phyloP scores from a whole-genome alignment of 129 eudicot genomes.

The Dittrichia graveolens region DNA sequence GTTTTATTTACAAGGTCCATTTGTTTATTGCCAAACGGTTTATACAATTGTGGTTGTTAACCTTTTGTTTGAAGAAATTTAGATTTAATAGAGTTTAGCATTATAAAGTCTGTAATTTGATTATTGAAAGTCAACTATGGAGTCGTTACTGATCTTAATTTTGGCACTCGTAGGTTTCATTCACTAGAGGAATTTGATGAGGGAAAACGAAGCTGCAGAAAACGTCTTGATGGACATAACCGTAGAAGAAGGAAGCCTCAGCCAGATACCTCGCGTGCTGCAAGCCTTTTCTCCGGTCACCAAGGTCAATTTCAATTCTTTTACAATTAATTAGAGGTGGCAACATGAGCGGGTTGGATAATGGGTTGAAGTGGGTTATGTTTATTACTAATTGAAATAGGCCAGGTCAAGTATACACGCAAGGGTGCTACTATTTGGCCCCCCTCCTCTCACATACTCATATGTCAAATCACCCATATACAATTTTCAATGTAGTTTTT shows the following conservation, averaged over 20 bases:
- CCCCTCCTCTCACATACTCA: no score
- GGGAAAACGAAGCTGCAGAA: slow-evolving; percentile 64
- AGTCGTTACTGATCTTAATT: background rate
- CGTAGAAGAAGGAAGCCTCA: slow-evolving; percentile 64
- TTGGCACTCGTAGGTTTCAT: slow-evolving; percentile 44
- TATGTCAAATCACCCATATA: no score
- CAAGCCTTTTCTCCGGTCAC: slow-evolving; percentile 45
- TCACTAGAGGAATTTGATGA: slow-evolving; percentile 61
- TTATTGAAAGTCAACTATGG: no score
- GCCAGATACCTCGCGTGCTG: slow-evolving; percentile 42
- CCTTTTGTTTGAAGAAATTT: no score
- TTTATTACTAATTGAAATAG: no score
- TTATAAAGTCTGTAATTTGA: background rate
- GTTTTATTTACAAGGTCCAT: no score
- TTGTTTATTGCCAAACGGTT: no score
- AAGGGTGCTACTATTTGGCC: no score
- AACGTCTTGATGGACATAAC: slow-evolving; percentile 64
- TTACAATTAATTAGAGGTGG: background rate
- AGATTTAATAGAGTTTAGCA: background rate
- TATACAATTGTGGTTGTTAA: no score
- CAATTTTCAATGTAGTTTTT: no score
- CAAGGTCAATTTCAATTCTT: slow-evolving; percentile 39
- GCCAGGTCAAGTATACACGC: no score
- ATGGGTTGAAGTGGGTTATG: background rate
- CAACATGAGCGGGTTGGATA: background rate